These are phyloP conservation scores for Ophiocordyceps camponoti-saundersi DNA, from an alignment of 2,329 filamentous ascomycete genomes.

Conservation along the genomic window DNA sequence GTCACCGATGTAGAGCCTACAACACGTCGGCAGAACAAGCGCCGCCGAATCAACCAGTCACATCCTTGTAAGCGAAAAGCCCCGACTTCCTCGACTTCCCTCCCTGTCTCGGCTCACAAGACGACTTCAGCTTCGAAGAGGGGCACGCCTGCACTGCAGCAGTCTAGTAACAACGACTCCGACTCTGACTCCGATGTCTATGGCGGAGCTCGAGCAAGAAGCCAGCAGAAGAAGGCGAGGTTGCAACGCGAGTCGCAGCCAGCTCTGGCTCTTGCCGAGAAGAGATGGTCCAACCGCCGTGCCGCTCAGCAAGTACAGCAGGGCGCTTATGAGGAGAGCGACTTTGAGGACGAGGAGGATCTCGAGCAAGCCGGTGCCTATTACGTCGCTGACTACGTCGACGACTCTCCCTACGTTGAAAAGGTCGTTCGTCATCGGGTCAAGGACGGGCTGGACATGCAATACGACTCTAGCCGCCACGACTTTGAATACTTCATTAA, in stretches of 20 bases:
- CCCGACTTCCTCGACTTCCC: background rate
- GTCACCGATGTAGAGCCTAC: slow-evolving; percentile 52
- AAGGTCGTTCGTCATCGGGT: slow-evolving; percentile 75
- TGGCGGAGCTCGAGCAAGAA: slow-evolving; percentile 56
- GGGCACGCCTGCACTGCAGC: slow-evolving; percentile 35
- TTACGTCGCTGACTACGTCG: slow-evolving; percentile 52
- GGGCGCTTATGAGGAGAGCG: slow-evolving; percentile 49
- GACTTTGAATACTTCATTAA: slow-evolving; percentile 91
- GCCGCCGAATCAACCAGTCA: slow-evolving; percentile 50
- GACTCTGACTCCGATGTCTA: slow-evolving; percentile 64
- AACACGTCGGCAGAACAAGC: slow-evolving; percentile 44
- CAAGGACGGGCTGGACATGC: slow-evolving; percentile 47
- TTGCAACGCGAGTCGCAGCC: slow-evolving; percentile 53
- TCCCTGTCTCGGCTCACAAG: background rate
- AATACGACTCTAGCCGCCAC: slow-evolving; percentile 41
- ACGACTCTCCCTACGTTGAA: slow-evolving; percentile 75
- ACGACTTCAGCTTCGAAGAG: slow-evolving; percentile 36
- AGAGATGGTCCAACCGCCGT: slow-evolving; percentile 80
- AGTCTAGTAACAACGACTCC: slow-evolving; percentile 37
- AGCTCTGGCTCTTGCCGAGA: slow-evolving; percentile 54
- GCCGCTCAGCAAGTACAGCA: slow-evolving; percentile 58
- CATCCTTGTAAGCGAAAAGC: slow-evolving; percentile 35
- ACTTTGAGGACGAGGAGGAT: slow-evolving; percentile 46
- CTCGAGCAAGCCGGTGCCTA: slow-evolving; percentile 41
- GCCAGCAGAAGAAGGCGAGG: slow-evolving; percentile 58